Evolutionary conservation across 805 yeast species (phyloP).

Genomic region (Kodamaea neixiangensis): DNA sequence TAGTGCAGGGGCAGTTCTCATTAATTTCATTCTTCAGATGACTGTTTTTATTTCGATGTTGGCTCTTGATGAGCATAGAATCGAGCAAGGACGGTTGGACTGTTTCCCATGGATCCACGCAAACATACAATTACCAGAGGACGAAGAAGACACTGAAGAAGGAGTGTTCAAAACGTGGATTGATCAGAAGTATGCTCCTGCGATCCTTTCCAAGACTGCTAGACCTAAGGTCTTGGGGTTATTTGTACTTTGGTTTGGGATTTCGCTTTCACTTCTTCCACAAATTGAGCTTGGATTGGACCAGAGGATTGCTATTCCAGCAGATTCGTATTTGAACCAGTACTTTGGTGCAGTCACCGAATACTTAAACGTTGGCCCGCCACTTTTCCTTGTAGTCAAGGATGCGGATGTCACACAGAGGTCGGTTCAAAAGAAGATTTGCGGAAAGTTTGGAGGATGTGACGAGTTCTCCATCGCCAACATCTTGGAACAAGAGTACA

Average conservation of each 20-base stretch:
- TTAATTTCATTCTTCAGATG: conserved; percentile 76
- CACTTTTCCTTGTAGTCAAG: conserved; percentile 81
- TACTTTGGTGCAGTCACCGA: conserved; percentile 77
- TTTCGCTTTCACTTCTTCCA: conserved; percentile 67
- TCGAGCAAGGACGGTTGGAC: conserved; percentile 62
- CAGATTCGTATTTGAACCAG: conserved; percentile 74
- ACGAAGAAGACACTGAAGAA: conserved; percentile 6
- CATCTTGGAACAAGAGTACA: conserved; percentile 80
- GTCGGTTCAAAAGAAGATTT: conserved; percentile 66
- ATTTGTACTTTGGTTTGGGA: conserved; percentile 64
- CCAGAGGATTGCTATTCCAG: conserved; percentile 85
- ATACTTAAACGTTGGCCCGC: conserved; percentile 87
- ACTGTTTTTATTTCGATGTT: conserved; percentile 78
- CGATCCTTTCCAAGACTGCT: conserved; percentile 49
- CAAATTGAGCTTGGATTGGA: conserved; percentile 76
- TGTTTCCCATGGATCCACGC: conserved; percentile 53
- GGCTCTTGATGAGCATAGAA: conserved; percentile 62
- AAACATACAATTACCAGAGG: conserved; percentile 4
- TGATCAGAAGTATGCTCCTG: conserved; percentile 56
- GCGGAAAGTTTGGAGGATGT: conserved; percentile 89
- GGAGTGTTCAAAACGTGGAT: conserved; percentile 31
- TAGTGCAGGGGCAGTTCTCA: conserved; percentile 80
- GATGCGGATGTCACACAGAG: conserved; percentile 63
- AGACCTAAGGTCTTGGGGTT: conserved; percentile 50
- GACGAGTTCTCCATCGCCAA: conserved; percentile 76